Evolutionary conservation across 2,329 filamentous ascomycete species (phyloP).

Genomic region (Clonostachys rhizophaga): DNA sequence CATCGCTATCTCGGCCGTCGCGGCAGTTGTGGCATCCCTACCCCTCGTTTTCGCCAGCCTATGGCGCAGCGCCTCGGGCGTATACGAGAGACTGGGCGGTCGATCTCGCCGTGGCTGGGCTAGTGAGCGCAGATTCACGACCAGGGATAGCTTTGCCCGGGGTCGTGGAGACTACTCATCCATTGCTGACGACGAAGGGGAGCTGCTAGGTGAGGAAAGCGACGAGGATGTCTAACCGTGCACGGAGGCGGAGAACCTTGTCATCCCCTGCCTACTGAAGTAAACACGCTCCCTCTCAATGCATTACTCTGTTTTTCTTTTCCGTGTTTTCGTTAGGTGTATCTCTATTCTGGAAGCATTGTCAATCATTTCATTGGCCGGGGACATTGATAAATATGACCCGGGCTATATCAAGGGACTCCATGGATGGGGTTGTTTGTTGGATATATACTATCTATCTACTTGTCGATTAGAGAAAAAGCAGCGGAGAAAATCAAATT

Average conservation of each 20-base stretch:
- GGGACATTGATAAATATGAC: too few relatives aligned
- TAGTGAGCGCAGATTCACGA: slow-evolving; percentile 72
- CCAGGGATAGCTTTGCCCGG: slow-evolving; percentile 81
- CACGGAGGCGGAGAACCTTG: too few relatives aligned
- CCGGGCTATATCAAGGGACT: too few relatives aligned
- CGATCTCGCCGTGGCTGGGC: slow-evolving; percentile 43
- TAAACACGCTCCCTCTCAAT: too few relatives aligned
- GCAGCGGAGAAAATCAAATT: neutral
- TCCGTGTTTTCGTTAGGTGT: neutral
- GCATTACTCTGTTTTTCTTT: neutral
- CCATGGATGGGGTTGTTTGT: too few relatives aligned
- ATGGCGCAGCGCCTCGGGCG: slow-evolving; percentile 59
- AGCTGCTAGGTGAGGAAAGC: slow-evolving; percentile 87
- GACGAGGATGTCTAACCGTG: slow-evolving; percentile 69
- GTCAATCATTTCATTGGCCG: too few relatives aligned
- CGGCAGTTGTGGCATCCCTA: slow-evolving; percentile 53
- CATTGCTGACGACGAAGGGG: slow-evolving; percentile 91
- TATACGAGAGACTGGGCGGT: slow-evolving; percentile 39
- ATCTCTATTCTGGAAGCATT: neutral
- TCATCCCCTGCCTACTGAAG: too few relatives aligned
- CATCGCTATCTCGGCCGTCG: slow-evolving; percentile 61
- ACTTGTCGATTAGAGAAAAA: too few relatives aligned
- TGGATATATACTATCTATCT: too few relatives aligned
- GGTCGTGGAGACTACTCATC: slow-evolving; percentile 82
- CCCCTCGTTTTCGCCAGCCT: slow-evolving; percentile 70